Evolutionary conservation across 257 asterid genomes (phyloP), one percentile per base, ranked within the genome.

Genomic region (Solanum dulcamara): DNA sequence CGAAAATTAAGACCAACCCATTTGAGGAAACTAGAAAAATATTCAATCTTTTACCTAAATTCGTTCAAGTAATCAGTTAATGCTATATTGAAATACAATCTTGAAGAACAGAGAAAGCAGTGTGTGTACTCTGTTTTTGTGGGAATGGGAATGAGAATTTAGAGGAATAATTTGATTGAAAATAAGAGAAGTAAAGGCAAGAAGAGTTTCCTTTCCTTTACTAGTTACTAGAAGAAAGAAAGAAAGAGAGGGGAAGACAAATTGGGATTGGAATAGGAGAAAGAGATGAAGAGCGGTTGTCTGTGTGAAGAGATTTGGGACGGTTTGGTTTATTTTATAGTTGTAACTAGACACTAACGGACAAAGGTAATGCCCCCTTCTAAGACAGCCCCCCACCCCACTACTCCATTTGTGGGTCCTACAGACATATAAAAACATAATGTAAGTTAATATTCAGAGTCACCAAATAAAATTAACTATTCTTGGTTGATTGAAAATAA

Each of bases 261-360:
- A 81, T 60, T 71, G 81, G 84, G 26, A 50, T 46, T 83, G 40
- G 86, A 75, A 74, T 67, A 77, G 35, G 88, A 42, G 85, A 30
- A 86, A 35, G 77, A 20, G 86, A 30, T 66, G 84, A 86, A 64
- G 67, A 42, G 79, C 26, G 86, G 28, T 85, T 85, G 37, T 83
- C 38, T 85, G 84, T 85, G 88, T 84, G 92, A 30, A 89, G 86
- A 85, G 84, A 84, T 84, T 84, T 87, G 86, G 90, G 83, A 93
- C 93, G 84, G 86, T 92, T 88, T 88, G 86, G 88, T 83, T 62
- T 84, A 64, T 91, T 93, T 93, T 94, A 94, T 94, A 94, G 94
- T 90, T 88, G 91, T 55, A 85, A 84, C 70, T 35, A 55, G 64
- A 88, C 92, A 86, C 92, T 57, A 91, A 85, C 89, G 72, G 94